phyloP scores from a whole-genome alignment of 2,329 filamentous ascomycete genomes.

The Juglanconis sp. region DNA sequence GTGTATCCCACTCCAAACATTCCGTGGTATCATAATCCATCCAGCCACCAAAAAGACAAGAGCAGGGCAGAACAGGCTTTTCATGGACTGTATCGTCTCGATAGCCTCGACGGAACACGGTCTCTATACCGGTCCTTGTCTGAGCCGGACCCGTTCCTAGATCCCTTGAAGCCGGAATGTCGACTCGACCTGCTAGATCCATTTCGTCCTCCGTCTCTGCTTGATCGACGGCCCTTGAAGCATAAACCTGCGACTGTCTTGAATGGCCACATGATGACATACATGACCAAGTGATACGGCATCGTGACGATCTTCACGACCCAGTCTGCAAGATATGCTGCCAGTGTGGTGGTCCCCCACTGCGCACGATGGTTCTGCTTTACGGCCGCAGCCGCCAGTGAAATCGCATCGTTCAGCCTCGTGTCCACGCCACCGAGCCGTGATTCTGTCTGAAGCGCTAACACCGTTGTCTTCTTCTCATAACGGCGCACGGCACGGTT shows the following conservation, averaged over 20 bases:
- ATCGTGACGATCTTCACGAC: constrained; percentile 33
- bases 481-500: constrained; percentile 86
- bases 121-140: constrained; percentile 29
- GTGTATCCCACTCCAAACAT: neutral
- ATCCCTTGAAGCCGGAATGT: constrained; percentile 23
- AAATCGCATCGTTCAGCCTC: constrained; percentile 71
- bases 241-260: constrained; percentile 34
- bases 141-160: constrained; percentile 29
- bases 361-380: constrained; percentile 38
- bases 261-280: constrained; percentile 42
- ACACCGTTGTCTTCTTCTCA: constrained; percentile 79
- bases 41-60: neutral
- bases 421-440: constrained; percentile 69
- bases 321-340: constrained; percentile 37
- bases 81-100: constrained; percentile 19
- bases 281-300: constrained; percentile 39
- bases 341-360: constrained; percentile 27
- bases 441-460: constrained; percentile 72
- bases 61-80: neutral
- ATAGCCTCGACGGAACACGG: constrained; percentile 20
- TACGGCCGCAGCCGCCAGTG: constrained; percentile 74
- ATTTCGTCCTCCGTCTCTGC: constrained; percentile 16
- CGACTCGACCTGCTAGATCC: constrained; percentile 20
- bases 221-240: constrained; percentile 28
- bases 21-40: constrained; percentile 4